phyloP scores from a whole-genome alignment of 306 rosid genomes.

The Acacia confusa region DNA sequence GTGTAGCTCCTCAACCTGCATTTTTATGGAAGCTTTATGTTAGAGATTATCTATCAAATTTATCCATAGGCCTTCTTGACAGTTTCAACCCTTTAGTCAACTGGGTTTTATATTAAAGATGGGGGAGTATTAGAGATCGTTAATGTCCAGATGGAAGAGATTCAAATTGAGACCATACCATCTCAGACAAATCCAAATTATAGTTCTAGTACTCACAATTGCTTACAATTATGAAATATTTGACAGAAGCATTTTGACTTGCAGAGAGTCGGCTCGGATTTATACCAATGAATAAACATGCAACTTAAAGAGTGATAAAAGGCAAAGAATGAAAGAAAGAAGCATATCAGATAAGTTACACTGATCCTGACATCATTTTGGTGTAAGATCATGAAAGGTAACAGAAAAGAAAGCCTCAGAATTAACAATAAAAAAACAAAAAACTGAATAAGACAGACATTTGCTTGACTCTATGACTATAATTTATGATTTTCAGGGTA shows the following conservation, averaged over 20 bases:
- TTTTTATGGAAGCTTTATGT: conserved; percentile 14
- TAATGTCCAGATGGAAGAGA: background rate
- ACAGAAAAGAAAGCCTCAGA: background rate
- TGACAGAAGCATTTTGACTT: conserved; percentile 9
- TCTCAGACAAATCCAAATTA: background rate
- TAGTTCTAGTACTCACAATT: background rate
- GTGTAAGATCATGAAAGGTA: background rate
- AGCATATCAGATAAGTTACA: background rate
- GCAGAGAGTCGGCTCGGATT: background rate
- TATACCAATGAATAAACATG: background rate
- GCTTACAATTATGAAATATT: conserved; percentile 18
- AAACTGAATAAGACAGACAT: background rate
- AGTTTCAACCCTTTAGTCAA: background rate
- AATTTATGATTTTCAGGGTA: background rate
- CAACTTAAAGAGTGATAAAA: background rate
- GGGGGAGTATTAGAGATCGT: background rate
- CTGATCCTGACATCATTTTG: conserved; percentile 11
- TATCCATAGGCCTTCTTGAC: background rate
- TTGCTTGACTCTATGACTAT: conserved; percentile 10
- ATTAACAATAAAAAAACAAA: background rate
- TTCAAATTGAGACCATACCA: background rate
- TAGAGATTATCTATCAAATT: background rate
- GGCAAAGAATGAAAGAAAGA: background rate
- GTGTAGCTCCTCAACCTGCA: conserved; percentile 86
- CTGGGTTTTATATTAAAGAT: too few relatives aligned